Base-by-base conservation (phyloP, 805 yeast species). In the Lipomyces chichibuensis region DNA sequence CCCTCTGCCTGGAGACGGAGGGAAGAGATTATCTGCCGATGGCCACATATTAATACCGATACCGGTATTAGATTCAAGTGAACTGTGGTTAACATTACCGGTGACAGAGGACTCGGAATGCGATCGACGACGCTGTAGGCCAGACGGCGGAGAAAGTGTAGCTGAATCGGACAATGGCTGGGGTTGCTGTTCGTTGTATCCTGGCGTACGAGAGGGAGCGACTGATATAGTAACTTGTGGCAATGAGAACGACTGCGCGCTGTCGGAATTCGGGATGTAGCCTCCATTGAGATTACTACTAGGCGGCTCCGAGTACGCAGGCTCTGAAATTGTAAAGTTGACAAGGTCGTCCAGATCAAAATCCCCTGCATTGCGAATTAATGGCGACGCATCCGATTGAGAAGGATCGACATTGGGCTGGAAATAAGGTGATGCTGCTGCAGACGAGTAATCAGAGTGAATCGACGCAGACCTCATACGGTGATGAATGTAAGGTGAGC, bases 381-480 rank as follows among this genome's bases (percentile, higher is more conserved):
- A 57, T n/a, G 69, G 69, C 32, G 69, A 66, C 32, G 51, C 56
- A 11, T 33, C 51, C n/a, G 56, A 54, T 6, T 57, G 46, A 49
- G 20, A 17, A n/a, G 29, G 25, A 25, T 59, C 62, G 8, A 46
- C 33, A 3, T 57, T 25, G n/a, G 57, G 33, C 49, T 27, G 17
- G 20, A 51, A 14, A 25, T 63, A 64, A 5, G 63, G 69, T 20
- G 70, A 54, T 9, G 57, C 54, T 1, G 67, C 62, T 2, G 59
- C 54, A 20, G 69, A 64, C 23, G 65, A 60, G 67, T 65, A 65
- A 11, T 66, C 70, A 3, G 69, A 65, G 35, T 69, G 69, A 5
- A 69, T 37, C 8, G 71, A 69, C 9, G 61, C 49, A 14, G 70
- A 64, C 32, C 70, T 55, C 35, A 35, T 14, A 14, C 69, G 61